Percentiles rank a stretch among this genome's conserved stretches.
phyloP scores from a whole-genome alignment of 768 basidiomycete genomes.

The Coprinopsis marcescibilis region DNA sequence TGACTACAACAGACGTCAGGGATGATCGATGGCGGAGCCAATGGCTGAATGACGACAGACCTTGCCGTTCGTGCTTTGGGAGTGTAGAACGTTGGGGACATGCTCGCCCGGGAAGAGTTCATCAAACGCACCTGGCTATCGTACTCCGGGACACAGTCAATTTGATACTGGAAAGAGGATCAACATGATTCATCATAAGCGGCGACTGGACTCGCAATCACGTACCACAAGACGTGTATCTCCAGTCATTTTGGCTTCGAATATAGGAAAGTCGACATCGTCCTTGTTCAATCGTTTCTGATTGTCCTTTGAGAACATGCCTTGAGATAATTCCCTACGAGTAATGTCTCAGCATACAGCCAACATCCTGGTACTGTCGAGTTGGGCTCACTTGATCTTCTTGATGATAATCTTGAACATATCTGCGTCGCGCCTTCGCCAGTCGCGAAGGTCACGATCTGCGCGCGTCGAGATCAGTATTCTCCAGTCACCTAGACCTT shows the following conservation, averaged over 20 bases:
- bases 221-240: slow-evolving; percentile 47
- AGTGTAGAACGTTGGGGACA: neutral
- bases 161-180: slow-evolving; percentile 35
- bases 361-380: neutral
- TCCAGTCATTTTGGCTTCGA: slow-evolving; percentile 60
- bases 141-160: slow-evolving; percentile 40
- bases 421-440: slow-evolving; percentile 38
- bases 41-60: slow-evolving; percentile 7
- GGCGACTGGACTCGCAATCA: slow-evolving; percentile 1
- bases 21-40: slow-evolving; percentile 9
- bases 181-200: neutral
- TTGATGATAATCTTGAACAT: slow-evolving; percentile 52
- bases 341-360: neutral
- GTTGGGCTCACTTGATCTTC: slow-evolving; percentile 57
- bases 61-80: slow-evolving; percentile 26
- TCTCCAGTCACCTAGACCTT: slow-evolving; percentile 60
- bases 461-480: slow-evolving; percentile 51
- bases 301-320: slow-evolving; percentile 64
- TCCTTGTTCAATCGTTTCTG: slow-evolving; percentile 51
- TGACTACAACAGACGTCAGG: slow-evolving; percentile 16
- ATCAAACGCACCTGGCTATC: slow-evolving; percentile 17
- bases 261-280: slow-evolving; percentile 48
- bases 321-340: slow-evolving; percentile 59
- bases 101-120: neutral
- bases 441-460: slow-evolving; percentile 41